Base-by-base conservation (phyloP, 1,284 basidiomycete genomes). In the Boletus holoroseus region DNA sequence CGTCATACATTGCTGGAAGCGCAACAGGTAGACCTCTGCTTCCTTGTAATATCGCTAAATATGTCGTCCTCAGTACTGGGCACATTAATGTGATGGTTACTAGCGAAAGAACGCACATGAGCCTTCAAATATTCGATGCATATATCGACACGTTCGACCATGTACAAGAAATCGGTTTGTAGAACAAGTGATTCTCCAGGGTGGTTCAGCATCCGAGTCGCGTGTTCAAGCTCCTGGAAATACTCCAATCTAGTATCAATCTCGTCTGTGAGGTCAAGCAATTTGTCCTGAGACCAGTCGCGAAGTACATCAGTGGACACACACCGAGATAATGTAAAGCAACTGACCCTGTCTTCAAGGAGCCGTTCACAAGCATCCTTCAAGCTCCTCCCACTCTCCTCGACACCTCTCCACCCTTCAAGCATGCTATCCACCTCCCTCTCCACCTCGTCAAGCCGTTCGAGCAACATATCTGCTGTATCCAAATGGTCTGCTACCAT, bases 1-100 rank as follows among this genome's bases (percentile, higher is more conserved):
- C 0, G 91, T 94, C 79, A 96, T 85, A 68, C 94, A 96, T 70
- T 96, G 94, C 62, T 94, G 92, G 71, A 94, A 96, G 22, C 94
- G 83, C 18, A 97, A 76, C 8, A 95, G 74, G 66, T 95, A 96
- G 16, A 96, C 74, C 62, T 95, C 91, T 9, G 92, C 84, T 72
- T 96, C 94, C 59, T 80, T 81, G 71, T 86, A 96, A 66, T 93
- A 85, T 58, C 90, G 80, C 91, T 96, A 61, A 30, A 53, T 46
- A 32, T 9, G 7, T 5, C 20, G 37, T 3, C 20, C 5, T 62
- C 15, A 61, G 44, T 36, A 41, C 13, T 3, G 9, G 15, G 15
- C 11, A 12, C 22, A n/a, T 49, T 7, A 16, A n/a, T 34, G 13
- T 38, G 30, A 49, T 3, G 24, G 9, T 12, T 32, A 44, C 5